Evolutionary conservation across 768 basidiomycete genomes (phyloP).

Genomic region (Phanerochaete carnosa): DNA sequence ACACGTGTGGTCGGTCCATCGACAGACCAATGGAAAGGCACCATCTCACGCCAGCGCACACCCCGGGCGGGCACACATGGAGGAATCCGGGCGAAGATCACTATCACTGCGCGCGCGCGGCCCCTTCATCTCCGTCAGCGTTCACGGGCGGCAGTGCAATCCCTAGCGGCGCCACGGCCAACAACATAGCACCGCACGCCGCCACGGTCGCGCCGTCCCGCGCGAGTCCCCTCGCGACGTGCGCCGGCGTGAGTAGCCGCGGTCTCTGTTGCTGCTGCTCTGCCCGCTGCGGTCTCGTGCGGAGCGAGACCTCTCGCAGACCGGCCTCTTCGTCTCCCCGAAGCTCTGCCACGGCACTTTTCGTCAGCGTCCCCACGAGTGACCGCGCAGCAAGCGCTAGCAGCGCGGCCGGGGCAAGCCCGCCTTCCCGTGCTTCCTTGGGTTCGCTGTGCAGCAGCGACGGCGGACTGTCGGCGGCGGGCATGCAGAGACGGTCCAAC

Average conservation of each 20-base stretch:
- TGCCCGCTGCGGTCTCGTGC: background rate
- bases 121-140: background rate
- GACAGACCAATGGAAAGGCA: background rate
- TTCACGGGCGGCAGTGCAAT: conserved; percentile 1
- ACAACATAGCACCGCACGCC: conserved; percentile 17
- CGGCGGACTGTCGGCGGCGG: background rate
- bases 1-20: background rate
- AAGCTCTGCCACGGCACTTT: conserved; percentile 29
- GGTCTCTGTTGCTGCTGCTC: conserved; percentile 12
- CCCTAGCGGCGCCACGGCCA: conserved; percentile 30
- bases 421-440: conserved; percentile 16
- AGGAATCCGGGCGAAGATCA: background rate
- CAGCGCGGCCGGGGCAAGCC: conserved; percentile 35
- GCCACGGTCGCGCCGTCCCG: conserved; percentile 8
- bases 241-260: conserved; percentile 35
- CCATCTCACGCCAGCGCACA: background rate
- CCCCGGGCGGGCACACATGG: background rate
- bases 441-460: conserved; percentile 5
- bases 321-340: conserved; percentile 31
- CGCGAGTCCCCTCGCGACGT: conserved; percentile 36
- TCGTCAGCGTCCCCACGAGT: conserved; percentile 32
- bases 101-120: background rate
- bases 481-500: background rate
- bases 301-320: conserved; percentile 10
- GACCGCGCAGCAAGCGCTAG: conserved; percentile 31